phyloP scores from a whole-genome alignment of 176 grass and related monocot genomes.

The Carex parvula region DNA sequence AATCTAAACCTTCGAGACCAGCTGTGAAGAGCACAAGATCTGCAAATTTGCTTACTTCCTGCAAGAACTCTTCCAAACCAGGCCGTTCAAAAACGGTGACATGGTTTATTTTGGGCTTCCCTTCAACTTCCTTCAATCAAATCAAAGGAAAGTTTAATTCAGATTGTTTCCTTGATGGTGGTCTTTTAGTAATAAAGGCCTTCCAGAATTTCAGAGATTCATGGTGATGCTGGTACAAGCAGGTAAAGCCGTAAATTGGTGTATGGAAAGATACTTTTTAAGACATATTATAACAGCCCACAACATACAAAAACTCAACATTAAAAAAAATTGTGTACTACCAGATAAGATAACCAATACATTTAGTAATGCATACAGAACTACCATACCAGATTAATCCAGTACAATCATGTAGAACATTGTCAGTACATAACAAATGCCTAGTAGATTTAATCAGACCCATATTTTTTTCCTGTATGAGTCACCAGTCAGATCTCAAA shows the following conservation, averaged over 20 bases:
- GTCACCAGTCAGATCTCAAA: no score
- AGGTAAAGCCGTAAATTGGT: neutral
- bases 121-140: conserved; percentile 68
- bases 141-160: neutral
- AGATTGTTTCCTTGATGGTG: neutral
- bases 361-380: neutral
- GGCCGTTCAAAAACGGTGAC: conserved; percentile 93
- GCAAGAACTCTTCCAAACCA: conserved; percentile 84
- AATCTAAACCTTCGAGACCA: conserved; percentile 73
- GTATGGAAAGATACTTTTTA: neutral
- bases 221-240: neutral
- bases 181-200: neutral
- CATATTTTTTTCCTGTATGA: no score
- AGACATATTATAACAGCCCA: neutral
- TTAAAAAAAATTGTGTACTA: neutral
- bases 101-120: conserved; percentile 62
- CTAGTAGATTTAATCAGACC: neutral
- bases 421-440: neutral
- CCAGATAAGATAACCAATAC: neutral
- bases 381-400: neutral
- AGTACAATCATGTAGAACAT: neutral
- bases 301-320: neutral
- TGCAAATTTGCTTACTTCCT: conserved; percentile 67
- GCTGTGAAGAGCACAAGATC: conserved; percentile 96
- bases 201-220: neutral